Conservation (phyloP, 441 rosid genomes). For the Dalechampia spathulata region DNA sequence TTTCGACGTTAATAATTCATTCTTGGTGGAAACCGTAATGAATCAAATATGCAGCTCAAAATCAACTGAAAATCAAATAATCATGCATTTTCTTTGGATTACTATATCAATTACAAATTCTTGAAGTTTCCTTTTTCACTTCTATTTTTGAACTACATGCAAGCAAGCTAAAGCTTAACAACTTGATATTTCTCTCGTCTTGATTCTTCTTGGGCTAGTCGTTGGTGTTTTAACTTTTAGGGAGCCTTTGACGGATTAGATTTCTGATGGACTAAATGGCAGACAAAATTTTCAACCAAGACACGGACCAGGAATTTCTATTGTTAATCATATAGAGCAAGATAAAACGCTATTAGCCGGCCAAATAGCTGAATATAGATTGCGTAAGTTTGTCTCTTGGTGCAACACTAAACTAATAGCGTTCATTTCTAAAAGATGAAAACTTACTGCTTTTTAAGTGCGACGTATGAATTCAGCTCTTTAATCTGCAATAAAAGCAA, state of each 20-base stretch:
- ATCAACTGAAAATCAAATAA: background rate
- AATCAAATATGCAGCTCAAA: background rate
- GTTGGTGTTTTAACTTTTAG: background rate
- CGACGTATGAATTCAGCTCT: slow-evolving; percentile 90
- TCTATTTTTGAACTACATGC: background rate
- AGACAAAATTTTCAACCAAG: background rate
- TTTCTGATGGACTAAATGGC: background rate
- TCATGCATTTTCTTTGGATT: background rate
- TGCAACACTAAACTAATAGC: background rate
- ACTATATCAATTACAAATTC: background rate
- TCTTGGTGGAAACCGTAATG: background rate
- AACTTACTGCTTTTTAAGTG: slow-evolving; percentile 82
- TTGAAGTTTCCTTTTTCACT: background rate
- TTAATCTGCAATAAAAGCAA: slow-evolving; percentile 61
- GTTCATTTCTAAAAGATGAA: background rate
- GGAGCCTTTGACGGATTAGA: background rate
- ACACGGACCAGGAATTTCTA: too few species aligned
- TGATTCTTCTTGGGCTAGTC: too few species aligned
- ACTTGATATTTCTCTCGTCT: background rate
- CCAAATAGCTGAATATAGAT: background rate
- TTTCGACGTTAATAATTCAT: background rate
- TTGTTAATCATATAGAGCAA: too few species aligned
- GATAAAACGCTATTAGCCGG: too few species aligned
- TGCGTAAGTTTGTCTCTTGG: background rate
- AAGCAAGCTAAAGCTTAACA: background rate